Base-by-base conservation (phyloP, 768 basidiomycete species). In the Mycena floridula region DNA sequence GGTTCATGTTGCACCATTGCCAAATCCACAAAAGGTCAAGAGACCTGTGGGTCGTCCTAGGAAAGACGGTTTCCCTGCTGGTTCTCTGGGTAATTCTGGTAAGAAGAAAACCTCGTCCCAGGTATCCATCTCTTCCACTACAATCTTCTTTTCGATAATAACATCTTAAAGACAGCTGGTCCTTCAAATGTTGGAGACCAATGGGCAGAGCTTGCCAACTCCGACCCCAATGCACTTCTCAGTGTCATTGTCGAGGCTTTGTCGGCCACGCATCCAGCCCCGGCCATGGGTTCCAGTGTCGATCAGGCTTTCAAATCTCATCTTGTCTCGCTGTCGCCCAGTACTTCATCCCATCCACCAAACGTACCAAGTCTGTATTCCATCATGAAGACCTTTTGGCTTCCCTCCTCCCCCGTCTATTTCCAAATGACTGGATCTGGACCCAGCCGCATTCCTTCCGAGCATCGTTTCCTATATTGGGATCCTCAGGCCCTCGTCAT, bases 381-480 rank as follows among this genome's bases (percentile, higher is more conserved):
- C 6, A 76, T 85, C 48, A 68, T 89, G 32, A 87, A 85, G 59
- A 88, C 88, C 0, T 89, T 90, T 51, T 89, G 88, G 88, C 69
- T 90, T 12, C 87, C 87, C 0, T 80, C 79, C 0, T 87, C 85
- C 0, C 86, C 88, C 0, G 70, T 80, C 0, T 89, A 87, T 55
- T 85, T 88, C 51, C 77, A 81, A 0, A 69, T 88, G 28, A 88
- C 86, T 8, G 83, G 84, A 21, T 86, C 85, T 2, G 74, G 83
- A 1, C 78, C 79, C 8, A 69, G 81, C 9, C 79, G 85, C 28
- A 83, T 77, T 0, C 79, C 82, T 2, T 81, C 82, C 5, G 80
- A 86, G 43, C 82, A 89, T 50, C 77, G 76, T 3, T 90, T 90
- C 62, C 65, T 90, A n/a, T 90, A 86, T 53, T 90, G 88, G 88